phyloP scores from a whole-genome alignment of 2,329 filamentous ascomycete species.

The Epicoccum sorghinum region DNA sequence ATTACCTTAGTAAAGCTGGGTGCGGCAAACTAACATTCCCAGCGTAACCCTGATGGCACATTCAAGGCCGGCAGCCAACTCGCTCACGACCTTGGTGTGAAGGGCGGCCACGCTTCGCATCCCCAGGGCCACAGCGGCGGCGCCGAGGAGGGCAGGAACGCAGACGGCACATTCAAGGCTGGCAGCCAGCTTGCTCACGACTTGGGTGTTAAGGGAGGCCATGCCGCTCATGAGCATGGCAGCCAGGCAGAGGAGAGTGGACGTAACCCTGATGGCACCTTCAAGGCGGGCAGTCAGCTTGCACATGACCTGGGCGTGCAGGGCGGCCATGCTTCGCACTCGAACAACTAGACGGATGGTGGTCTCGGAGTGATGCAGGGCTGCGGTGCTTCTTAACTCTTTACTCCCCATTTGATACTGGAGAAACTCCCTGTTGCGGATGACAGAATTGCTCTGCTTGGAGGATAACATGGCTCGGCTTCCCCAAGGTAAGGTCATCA shows the following conservation, averaged over 20 bases:
- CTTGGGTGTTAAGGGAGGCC: slow-evolving; percentile 42
- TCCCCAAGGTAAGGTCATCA: too few relatives aligned
- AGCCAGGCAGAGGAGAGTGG: not conserved
- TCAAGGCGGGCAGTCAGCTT: slow-evolving; percentile 43
- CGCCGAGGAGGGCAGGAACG: slow-evolving; percentile 39
- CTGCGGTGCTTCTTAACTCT: too few relatives aligned
- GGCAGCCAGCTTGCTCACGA: slow-evolving; percentile 46
- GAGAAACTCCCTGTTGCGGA: too few relatives aligned
- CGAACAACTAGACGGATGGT: too few relatives aligned
- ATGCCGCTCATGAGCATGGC: slow-evolving; percentile 27
- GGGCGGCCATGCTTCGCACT: slow-evolving; percentile 34
- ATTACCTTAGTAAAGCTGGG: too few relatives aligned
- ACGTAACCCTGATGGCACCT: slow-evolving; percentile 52
- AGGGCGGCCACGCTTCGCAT: slow-evolving; percentile 39
- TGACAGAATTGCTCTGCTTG: too few relatives aligned
- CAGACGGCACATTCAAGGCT: slow-evolving; percentile 48
- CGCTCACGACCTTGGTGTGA: slow-evolving; percentile 44
- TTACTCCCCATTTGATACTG: too few relatives aligned
- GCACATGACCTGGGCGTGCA: slow-evolving; percentile 44
- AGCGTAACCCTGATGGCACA: slow-evolving; percentile 37
- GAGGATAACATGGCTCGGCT: too few relatives aligned
- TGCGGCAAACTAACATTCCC: not conserved
- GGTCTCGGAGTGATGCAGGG: too few relatives aligned
- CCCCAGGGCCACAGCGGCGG: too few relatives aligned
- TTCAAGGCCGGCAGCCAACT: slow-evolving; percentile 45